Evolutionary conservation across 768 basidiomycete species (phyloP).

Genomic region (Glaciozyma martinii): DNA sequence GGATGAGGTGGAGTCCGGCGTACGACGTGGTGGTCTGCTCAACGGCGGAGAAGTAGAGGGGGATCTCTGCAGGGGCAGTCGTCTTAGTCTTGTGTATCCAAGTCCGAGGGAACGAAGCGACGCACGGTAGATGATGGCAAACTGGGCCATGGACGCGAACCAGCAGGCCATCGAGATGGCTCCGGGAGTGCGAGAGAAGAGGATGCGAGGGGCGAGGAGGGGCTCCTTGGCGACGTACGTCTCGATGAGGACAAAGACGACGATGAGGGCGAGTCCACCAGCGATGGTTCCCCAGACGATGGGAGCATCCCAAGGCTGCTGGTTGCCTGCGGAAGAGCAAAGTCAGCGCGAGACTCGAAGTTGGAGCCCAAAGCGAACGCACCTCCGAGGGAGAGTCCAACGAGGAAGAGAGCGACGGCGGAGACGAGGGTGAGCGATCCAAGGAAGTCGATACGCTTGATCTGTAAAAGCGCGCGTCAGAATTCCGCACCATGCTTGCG

Average conservation of each 20-base stretch:
- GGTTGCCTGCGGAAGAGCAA: slow-evolving; percentile 12
- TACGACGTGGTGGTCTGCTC: slow-evolving; percentile 24
- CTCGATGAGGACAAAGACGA: slow-evolving; percentile 27
- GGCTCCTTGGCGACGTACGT: slow-evolving; percentile 26
- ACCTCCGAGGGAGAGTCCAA: slow-evolving; percentile 52
- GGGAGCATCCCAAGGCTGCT: slow-evolving; percentile 23
- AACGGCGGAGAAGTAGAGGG: slow-evolving; percentile 27
- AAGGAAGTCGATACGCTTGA: slow-evolving; percentile 56
- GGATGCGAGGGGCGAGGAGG: slow-evolving; percentile 26
- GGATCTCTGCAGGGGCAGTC: slow-evolving; percentile 18
- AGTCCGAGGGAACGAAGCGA: too few relatives aligned
- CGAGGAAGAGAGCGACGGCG: slow-evolving; percentile 52
- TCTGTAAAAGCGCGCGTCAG: too few relatives aligned
- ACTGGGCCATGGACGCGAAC: slow-evolving; percentile 30
- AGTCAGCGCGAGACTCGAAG: not conserved
- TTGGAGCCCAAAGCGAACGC: too few relatives aligned
- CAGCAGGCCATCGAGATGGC: slow-evolving; percentile 20
- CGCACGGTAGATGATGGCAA: slow-evolving; percentile 8
- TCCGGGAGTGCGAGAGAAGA: slow-evolving; percentile 25
- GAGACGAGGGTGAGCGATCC: slow-evolving; percentile 53
- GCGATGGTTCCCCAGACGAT: slow-evolving; percentile 26
- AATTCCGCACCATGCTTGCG: too few relatives aligned
- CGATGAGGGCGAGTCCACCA: slow-evolving; percentile 12
- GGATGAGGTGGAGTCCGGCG: slow-evolving; percentile 29
- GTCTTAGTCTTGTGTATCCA: too few relatives aligned